These are phyloP conservation scores for Rickenella mellea DNA, from an alignment of 768 basidiomycete species.

Conservation along the genomic window DNA sequence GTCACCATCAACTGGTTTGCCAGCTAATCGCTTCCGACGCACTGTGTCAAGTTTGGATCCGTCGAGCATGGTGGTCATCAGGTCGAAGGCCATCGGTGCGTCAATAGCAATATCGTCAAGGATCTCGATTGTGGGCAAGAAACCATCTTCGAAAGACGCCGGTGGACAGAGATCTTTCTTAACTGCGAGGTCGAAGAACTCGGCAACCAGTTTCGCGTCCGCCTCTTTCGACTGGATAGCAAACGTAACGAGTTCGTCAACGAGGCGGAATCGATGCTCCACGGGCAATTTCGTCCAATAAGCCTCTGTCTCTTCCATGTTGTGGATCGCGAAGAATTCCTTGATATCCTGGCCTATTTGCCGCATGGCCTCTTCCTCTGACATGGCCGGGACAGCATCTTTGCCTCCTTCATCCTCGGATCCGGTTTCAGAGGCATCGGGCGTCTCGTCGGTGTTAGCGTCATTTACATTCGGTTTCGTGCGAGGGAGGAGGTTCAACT, in stretches of 20 bases:
- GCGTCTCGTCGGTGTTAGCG: slow-evolving; percentile 30
- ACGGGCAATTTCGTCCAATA: slow-evolving; percentile 73
- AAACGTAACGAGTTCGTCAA: slow-evolving; percentile 63
- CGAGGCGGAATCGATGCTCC: slow-evolving; percentile 51
- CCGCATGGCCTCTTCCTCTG: slow-evolving; percentile 56
- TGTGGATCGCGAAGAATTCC: slow-evolving; percentile 81
- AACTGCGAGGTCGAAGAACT: slow-evolving; percentile 58
- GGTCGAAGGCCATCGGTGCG: slow-evolving; percentile 74
- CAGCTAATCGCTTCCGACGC: slow-evolving; percentile 42
- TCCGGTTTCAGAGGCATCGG: slow-evolving; percentile 26
- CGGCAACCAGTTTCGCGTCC: slow-evolving; percentile 68
- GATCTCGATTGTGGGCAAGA: slow-evolving; percentile 57
- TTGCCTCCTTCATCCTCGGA: slow-evolving; percentile 31
- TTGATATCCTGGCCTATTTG: slow-evolving; percentile 77
- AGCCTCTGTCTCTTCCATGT: slow-evolving; percentile 77
- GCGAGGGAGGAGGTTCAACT: slow-evolving; percentile 71
- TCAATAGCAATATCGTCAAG: slow-evolving; percentile 88
- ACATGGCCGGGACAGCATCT: slow-evolving; percentile 34
- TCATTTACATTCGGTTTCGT: slow-evolving; percentile 60
- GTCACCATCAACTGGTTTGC: slow-evolving; percentile 52
- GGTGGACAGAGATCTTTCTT: slow-evolving; percentile 51
- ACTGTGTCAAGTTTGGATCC: slow-evolving; percentile 59
- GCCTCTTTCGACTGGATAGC: slow-evolving; percentile 78
- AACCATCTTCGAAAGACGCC: slow-evolving; percentile 65
- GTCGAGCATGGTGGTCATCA: slow-evolving; percentile 67